Base-by-base conservation (phyloP, 2,329 filamentous ascomycete species). In the Pseudogymnoascus sp. region DNA sequence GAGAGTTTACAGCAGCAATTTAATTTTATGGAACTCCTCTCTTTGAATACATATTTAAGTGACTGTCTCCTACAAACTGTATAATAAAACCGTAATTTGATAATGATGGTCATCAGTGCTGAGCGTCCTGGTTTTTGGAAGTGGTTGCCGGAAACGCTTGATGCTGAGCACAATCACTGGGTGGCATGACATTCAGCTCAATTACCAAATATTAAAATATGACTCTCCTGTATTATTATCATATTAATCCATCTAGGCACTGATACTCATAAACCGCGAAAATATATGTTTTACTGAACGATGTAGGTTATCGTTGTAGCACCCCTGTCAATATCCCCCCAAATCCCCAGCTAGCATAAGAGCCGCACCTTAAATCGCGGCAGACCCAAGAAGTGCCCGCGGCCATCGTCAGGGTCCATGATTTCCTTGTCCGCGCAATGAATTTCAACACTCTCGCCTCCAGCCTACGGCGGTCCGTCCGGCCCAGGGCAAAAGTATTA, bases 361-460 rank as follows among this genome's bases (percentile, higher is more conserved):
- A 56, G 47, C 47, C 47, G 47, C 47, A 56, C 47, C 47, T 56
- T 56, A 56, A 56, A 56, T 56, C 47, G 47, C 47, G 47, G 26
- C 26, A 6, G 24, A 56, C 47, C 29, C 6, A 56, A 56, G 47
- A 56, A 19, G 4, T 11, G 10, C n/a, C 47, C 47, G n/a, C 7
- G 47, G 47, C 47, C 47, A 56, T 33, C 47, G n/a, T 13, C 26
- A 56, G 47, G 47, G 47, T 56, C 47, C 47, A 56, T 56, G 47
- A 56, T 19, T 56, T 56, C 14, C 7, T 33, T 11, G 44, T 14
- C 5, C n/a, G 8, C 26, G 60, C 56, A 50, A 71, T 71, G 68
- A 68, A 64, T 67, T 24, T 64, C 38, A 65, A 66, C 62, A 62
- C 61, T 29, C 56, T 69, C 59, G 19, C 61, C n/a, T 64, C 67